Evolutionary conservation across 2,329 filamentous ascomycete species (phyloP).

Genomic region (Hypoxylon sp.): DNA sequence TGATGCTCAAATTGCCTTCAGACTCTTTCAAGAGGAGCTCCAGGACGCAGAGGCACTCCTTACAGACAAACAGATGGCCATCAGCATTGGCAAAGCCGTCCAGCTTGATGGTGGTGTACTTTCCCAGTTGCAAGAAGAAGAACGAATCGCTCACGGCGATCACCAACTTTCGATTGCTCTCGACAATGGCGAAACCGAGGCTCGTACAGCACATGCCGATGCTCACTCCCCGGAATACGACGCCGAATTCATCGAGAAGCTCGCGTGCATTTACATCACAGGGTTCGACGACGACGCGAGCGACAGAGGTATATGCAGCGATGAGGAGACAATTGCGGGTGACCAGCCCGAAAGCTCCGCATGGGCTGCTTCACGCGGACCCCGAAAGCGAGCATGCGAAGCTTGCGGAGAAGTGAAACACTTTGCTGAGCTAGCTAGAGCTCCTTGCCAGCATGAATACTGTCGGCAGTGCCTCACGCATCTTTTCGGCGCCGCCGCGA

Average conservation of each 20-base stretch:
- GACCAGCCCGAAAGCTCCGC: conserved; percentile 24
- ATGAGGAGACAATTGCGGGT: not conserved
- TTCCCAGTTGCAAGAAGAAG: not conserved
- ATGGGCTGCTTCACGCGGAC: conserved; percentile 22
- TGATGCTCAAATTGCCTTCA: not conserved
- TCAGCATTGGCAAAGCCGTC: not conserved
- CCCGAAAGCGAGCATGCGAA: conserved; percentile 13
- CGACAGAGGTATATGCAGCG: not conserved
- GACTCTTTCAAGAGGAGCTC: not conserved
- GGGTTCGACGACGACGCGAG: conserved; percentile 1
- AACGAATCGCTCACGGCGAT: conserved; percentile 7
- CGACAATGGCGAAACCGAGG: conserved; percentile 2
- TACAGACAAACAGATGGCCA: not conserved
- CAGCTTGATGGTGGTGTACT: not conserved
- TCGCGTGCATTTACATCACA: conserved; percentile 19
- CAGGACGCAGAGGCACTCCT: not conserved
- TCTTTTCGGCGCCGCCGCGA: conserved; percentile 53
- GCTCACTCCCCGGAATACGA: not conserved
- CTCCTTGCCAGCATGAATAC: conserved; percentile 54
- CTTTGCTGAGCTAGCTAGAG: conserved; percentile 19
- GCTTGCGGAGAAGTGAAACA: conserved; percentile 29
- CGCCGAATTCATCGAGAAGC: conserved; percentile 19
- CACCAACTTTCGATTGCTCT: conserved; percentile 15
- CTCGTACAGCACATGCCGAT: not conserved
- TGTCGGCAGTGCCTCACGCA: conserved; percentile 56